phyloP scores from a whole-genome alignment of 1,284 basidiomycete genomes.

The Vanrija pseudolonga region DNA sequence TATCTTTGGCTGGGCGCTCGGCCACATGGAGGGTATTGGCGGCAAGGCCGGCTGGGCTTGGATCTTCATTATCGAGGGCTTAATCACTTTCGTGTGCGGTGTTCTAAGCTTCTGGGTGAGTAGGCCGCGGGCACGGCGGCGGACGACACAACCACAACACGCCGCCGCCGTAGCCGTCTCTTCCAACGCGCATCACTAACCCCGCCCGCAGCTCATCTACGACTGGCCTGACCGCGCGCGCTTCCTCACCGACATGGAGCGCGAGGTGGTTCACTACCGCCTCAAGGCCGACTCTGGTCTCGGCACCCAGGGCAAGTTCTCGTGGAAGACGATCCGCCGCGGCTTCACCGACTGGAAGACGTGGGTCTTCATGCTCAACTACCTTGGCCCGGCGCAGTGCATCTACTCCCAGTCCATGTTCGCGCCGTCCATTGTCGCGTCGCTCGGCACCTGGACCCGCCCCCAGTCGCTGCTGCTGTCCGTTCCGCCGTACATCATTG shows the following conservation, averaged over 20 bases:
- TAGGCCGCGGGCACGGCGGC: no score
- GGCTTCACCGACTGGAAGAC: conserved; percentile 46
- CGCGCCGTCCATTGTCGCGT: conserved; percentile 48
- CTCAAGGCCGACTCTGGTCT: conserved; percentile 46
- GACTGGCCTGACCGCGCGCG: conserved; percentile 49
- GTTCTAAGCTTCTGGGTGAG: conserved; percentile 39
- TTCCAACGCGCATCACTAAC: no score
- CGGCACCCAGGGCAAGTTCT: conserved; percentile 37
- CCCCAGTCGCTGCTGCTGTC: conserved; percentile 47
- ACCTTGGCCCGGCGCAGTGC: conserved; percentile 45
- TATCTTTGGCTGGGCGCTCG: conserved; percentile 41
- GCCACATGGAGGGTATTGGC: conserved; percentile 41
- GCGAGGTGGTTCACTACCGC: conserved; percentile 39
- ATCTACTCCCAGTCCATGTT: conserved; percentile 48
- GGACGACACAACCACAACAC: no score
- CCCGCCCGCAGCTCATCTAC: conserved; percentile 24
- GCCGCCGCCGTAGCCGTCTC: no score
- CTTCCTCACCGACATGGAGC: conserved; percentile 47
- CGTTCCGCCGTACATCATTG: conserved; percentile 50
- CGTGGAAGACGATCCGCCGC: conserved; percentile 28
- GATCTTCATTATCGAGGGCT: conserved; percentile 52
- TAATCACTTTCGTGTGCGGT: conserved; percentile 45
- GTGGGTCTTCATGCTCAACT: conserved; percentile 41
- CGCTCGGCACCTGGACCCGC: conserved; percentile 44
- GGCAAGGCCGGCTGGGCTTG: conserved; percentile 50